phyloP scores from a whole-genome alignment of 805 yeast genomes.

The Hanseniaspora vineae region DNA sequence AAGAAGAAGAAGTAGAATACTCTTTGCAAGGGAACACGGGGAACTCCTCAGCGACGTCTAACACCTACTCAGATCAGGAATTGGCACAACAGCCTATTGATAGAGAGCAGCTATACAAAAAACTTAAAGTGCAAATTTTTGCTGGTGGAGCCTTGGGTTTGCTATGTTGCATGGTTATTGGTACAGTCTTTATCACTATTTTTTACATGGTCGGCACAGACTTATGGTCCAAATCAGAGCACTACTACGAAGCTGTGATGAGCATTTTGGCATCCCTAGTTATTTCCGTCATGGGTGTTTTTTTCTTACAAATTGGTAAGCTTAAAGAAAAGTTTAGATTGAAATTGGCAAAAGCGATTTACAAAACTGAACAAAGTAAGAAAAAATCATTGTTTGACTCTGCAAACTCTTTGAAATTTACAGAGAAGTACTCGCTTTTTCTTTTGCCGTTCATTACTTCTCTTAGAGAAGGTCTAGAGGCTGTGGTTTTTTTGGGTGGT shows the following conservation, averaged over 20 bases:
- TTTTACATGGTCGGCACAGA: constrained; percentile 74
- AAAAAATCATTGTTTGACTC: constrained; percentile 14
- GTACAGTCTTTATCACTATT: constrained; percentile 52
- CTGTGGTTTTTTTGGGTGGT: constrained; percentile 85
- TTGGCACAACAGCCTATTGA: constrained; percentile 22
- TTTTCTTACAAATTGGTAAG: constrained; percentile 67
- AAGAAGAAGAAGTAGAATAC: neutral
- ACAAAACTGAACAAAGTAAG: constrained; percentile 11
- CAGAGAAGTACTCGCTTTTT: constrained; percentile 56
- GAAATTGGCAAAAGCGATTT: constrained; percentile 35
- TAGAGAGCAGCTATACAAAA: constrained; percentile 24
- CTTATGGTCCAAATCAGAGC: constrained; percentile 77
- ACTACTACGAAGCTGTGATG: constrained; percentile 80
- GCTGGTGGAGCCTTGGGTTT: constrained; percentile 68
- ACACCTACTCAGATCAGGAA: constrained; percentile 11
- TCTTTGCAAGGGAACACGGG: constrained; percentile 5
- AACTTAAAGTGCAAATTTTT: constrained; percentile 62
- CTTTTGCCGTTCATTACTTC: constrained; percentile 77
- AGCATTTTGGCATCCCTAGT: constrained; percentile 66
- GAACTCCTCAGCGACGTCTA: constrained; percentile 5
- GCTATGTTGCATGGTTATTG: constrained; percentile 54
- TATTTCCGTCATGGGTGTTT: constrained; percentile 78
- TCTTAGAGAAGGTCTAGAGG: constrained; percentile 81
- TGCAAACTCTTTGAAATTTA: constrained; percentile 23
- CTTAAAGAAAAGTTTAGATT: constrained; percentile 72